Conservation (phyloP, 768 basidiomycete genomes). For the Suillus fuscotomentosus region DNA sequence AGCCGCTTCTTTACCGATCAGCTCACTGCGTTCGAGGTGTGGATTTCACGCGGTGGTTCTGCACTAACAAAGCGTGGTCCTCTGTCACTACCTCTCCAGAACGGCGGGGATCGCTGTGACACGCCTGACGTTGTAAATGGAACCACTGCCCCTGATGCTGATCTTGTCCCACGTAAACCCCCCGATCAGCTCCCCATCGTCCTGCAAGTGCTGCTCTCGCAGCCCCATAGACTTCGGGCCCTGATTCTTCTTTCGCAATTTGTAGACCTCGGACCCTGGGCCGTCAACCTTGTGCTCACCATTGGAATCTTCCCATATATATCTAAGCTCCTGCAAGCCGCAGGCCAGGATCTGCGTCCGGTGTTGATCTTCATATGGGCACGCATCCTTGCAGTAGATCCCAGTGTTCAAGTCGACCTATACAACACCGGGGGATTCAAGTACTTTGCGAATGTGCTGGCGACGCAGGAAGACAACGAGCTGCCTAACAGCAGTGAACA, state of each 20-base stretch:
- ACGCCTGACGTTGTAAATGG: conserved; percentile 17
- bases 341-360: conserved; percentile 92
- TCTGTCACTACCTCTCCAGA: conserved; percentile 60
- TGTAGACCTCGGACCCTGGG: conserved; percentile 98
- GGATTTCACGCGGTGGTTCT: conserved; percentile 93
- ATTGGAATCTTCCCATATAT: conserved; percentile 99
- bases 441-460: conserved; percentile 81
- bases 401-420: conserved; percentile 86
- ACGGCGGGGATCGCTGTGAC: conserved; percentile 30
- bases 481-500: conserved; percentile 96
- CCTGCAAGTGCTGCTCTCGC: conserved; percentile 93
- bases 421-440: conserved; percentile 79
- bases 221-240: conserved; percentile 92
- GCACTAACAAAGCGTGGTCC: conserved; percentile 78
- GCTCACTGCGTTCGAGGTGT: conserved; percentile 95
- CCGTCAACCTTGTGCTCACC: conserved; percentile 90
- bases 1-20: conserved; percentile 96
- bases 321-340: conserved; percentile 92
- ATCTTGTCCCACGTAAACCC: conserved; percentile 81
- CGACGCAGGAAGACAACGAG: conserved; percentile 59
- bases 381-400: conserved; percentile 94
- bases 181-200: conserved; percentile 98
- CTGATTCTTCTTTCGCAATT: conserved; percentile 96
- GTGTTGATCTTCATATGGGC: conserved; percentile 99
- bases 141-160: conserved; percentile 23